These are phyloP conservation scores for Penicillium crystallinum DNA, from an alignment of 495 filamentous ascomycete genomes.

Conservation along the genomic window DNA sequence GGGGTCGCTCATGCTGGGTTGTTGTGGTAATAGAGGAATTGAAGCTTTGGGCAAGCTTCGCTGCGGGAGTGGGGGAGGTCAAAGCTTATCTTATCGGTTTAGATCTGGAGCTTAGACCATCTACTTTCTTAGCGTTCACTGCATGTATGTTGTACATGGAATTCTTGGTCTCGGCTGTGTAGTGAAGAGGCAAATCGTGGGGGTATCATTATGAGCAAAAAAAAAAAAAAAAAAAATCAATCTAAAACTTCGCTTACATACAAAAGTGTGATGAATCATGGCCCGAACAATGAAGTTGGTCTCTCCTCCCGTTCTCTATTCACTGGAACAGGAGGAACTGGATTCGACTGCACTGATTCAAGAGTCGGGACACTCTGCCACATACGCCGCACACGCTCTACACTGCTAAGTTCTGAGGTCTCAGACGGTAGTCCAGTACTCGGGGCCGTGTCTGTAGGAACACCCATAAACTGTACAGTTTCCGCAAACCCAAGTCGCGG, in stretches of 20 bases:
- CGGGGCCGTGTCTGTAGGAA: background rate
- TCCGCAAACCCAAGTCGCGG: constrained; percentile 13
- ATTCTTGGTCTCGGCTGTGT: too few species aligned
- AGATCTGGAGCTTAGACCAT: background rate
- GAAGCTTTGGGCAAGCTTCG: background rate
- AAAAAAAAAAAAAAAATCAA: too few species aligned
- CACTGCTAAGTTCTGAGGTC: background rate
- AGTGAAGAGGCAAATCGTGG: background rate
- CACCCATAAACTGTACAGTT: background rate
- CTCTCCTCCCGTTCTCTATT: background rate
- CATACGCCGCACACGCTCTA: background rate
- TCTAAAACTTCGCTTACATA: too few species aligned
- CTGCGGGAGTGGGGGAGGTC: background rate
- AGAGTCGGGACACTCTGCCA: background rate
- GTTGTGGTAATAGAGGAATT: background rate
- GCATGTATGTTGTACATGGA: too few species aligned
- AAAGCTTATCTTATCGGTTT: constrained; percentile 1
- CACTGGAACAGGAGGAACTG: background rate
- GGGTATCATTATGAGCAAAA: background rate
- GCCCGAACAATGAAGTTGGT: constrained; percentile 1
- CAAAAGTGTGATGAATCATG: background rate
- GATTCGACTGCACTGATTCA: background rate
- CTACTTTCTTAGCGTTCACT: background rate
- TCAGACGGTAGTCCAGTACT: background rate
- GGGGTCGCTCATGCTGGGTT: background rate